A percentile compares a stretch with the other conserved stretches of the same genome.
These are phyloP conservation scores for Acephala macrosclerotiorum DNA, from an alignment of 2,329 filamentous ascomycete species.

Conservation along the genomic window DNA sequence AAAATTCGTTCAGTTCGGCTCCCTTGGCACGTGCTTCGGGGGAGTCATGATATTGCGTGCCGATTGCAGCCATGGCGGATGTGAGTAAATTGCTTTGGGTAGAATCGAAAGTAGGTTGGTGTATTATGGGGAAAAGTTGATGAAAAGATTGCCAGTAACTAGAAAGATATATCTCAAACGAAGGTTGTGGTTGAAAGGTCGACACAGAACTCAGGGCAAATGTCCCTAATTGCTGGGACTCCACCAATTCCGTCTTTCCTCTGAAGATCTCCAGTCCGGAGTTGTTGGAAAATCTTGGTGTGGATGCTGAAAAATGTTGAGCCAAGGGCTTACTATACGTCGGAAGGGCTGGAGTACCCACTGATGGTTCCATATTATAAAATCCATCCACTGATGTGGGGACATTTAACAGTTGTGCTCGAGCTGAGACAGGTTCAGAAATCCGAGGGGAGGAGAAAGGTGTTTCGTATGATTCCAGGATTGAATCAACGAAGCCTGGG, in stretches of 20 bases:
- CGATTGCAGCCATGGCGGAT: slow-evolving; percentile 42
- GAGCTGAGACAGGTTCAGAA: slow-evolving; percentile 34
- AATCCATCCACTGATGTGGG: slow-evolving; percentile 36
- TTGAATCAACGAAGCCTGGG: slow-evolving; percentile 34
- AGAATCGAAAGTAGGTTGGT: slow-evolving; percentile 38
- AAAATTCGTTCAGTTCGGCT: slow-evolving; percentile 39
- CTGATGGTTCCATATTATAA: slow-evolving; percentile 42
- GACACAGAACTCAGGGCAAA: slow-evolving; percentile 27
- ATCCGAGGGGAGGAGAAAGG: slow-evolving; percentile 38
- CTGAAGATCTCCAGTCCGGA: slow-evolving; percentile 38
- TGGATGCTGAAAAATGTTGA: slow-evolving; percentile 42
- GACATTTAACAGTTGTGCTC: slow-evolving; percentile 39
- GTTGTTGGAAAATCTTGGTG: slow-evolving; percentile 37
- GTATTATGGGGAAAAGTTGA: slow-evolving; percentile 39
- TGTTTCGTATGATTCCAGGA: slow-evolving; percentile 38
- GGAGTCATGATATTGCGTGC: slow-evolving; percentile 41
- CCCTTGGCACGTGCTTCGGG: slow-evolving; percentile 39
- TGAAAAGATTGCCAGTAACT: slow-evolving; percentile 42
- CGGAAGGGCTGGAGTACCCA: slow-evolving; percentile 44
- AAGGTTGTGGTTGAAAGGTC: slow-evolving; percentile 26
- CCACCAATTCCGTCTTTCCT: slow-evolving; percentile 36
- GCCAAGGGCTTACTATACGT: slow-evolving; percentile 41
- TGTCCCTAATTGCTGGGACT: slow-evolving; percentile 32
- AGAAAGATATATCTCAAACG: slow-evolving; percentile 38
- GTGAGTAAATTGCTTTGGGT: slow-evolving; percentile 35